phyloP scores from a whole-genome alignment of 768 basidiomycete genomes.

The Amanita muscaria region DNA sequence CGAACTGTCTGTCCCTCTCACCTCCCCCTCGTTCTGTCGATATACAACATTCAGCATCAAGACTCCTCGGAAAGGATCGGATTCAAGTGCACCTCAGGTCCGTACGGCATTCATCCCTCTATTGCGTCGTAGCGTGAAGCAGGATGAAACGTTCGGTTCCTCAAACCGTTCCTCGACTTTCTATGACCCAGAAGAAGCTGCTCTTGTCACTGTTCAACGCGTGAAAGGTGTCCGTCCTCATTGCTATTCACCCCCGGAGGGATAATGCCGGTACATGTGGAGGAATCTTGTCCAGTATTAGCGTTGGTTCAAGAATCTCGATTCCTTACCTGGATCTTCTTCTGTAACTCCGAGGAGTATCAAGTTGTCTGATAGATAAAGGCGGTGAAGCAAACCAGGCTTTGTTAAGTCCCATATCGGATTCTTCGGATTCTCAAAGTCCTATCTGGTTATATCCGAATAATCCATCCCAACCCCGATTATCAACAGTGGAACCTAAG shows the following conservation, averaged over 20 bases:
- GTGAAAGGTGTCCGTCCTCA: slow-evolving; percentile 28
- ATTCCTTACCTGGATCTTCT: slow-evolving; percentile 15
- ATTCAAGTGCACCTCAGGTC: not conserved
- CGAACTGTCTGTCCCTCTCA: slow-evolving; percentile 22
- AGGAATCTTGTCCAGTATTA: slow-evolving; percentile 35
- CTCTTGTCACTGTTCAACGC: slow-evolving; percentile 44
- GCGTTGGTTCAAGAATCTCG: slow-evolving; percentile 48
- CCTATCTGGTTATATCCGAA: not conserved
- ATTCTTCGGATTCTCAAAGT: not conserved
- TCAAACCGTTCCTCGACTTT: slow-evolving; percentile 26
- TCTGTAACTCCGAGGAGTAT: slow-evolving; percentile 13
- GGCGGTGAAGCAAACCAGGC: slow-evolving; percentile 42
- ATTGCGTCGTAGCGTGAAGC: slow-evolving; percentile 11
- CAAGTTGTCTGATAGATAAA: slow-evolving; percentile 27
- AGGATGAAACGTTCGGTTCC: slow-evolving; percentile 14
- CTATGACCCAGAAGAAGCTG: slow-evolving; percentile 33
- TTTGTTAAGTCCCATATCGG: slow-evolving; percentile 19
- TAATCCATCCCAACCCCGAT: not conserved
- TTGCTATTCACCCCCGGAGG: slow-evolving; percentile 10
- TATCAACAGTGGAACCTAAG: not conserved
- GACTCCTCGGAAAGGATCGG: not conserved
- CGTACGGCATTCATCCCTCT: slow-evolving; percentile 9
- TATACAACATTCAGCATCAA: slow-evolving; percentile 17
- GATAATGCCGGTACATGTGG: slow-evolving; percentile 13
- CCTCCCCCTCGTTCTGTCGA: slow-evolving; percentile 29